Conservation (phyloP, 352 stramenopile genomes). For the Vaucheria bursata region DNA sequence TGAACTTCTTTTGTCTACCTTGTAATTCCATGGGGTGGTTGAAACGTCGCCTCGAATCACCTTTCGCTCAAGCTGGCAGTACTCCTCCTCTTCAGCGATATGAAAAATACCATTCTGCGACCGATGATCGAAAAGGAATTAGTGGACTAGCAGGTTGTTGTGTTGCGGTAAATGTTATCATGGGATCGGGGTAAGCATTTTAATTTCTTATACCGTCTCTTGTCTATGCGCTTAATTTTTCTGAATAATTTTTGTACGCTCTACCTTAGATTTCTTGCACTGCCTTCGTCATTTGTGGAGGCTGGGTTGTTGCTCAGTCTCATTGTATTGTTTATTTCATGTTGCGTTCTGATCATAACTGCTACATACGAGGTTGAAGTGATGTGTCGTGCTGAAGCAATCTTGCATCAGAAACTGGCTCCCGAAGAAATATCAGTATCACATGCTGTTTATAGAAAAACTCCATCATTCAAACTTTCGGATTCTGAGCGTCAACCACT, state of each 20-base stretch:
- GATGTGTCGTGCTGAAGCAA: slow-evolving; percentile 37
- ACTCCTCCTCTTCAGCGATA: not conserved
- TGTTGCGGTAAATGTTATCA: slow-evolving; percentile 20
- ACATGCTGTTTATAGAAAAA: not conserved
- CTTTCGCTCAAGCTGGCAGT: not conserved
- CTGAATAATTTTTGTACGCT: not conserved
- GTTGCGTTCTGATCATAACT: slow-evolving; percentile 25
- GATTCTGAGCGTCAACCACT: not conserved
- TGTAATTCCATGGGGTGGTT: not conserved
- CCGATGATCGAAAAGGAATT: not conserved
- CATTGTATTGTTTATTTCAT: slow-evolving; percentile 13
- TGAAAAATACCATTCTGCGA: not conserved
- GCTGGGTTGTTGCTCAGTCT: slow-evolving; percentile 13
- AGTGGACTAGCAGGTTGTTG: not conserved
- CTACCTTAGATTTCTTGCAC: slow-evolving; percentile 16
- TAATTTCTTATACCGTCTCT: no score
- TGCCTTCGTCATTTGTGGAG: slow-evolving; percentile 29
- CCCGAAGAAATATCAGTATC: not conserved
- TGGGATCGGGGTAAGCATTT: slow-evolving; percentile 33
- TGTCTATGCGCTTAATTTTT: no score
- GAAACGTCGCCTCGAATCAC: not conserved
- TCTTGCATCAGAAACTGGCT: not conserved
- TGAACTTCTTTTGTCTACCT: not conserved
- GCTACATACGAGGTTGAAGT: slow-evolving; percentile 41
- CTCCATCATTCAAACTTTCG: not conserved